phyloP scores from a whole-genome alignment of 192 early-diverging fungal species.

The Funneliformis mosseae region DNA sequence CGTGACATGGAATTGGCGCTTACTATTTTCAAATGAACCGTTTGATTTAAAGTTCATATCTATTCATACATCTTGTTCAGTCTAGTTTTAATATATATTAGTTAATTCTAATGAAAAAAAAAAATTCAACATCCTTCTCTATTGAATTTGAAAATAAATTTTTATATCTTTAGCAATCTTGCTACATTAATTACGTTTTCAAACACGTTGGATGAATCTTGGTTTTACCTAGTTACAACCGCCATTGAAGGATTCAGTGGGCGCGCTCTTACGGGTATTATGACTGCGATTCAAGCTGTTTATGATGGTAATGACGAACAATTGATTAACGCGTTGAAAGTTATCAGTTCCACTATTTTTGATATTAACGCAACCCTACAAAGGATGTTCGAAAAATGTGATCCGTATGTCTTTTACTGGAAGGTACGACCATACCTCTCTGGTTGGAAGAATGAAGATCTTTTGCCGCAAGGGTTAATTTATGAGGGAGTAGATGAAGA shows the following conservation, averaged over 20 bases:
- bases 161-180: conserved; percentile 65
- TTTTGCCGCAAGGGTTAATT: conserved; percentile 83
- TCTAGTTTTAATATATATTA: neutral
- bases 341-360: conserved; percentile 56
- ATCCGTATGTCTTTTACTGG: conserved; percentile 94
- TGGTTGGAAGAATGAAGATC: conserved; percentile 88
- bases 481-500: conserved; percentile 87
- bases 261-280: conserved; percentile 66
- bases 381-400: conserved; percentile 92
- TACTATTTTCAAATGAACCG: conserved; percentile 80
- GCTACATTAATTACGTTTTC: conserved; percentile 82
- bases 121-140: conserved; percentile 12
- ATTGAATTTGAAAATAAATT: conserved; percentile 1
- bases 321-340: conserved; percentile 54
- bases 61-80: neutral
- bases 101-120: neutral
- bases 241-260: conserved; percentile 86
- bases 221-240: conserved; percentile 94
- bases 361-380: conserved; percentile 59
- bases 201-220: conserved; percentile 89
- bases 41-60: conserved; percentile 66
- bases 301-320: conserved; percentile 54
- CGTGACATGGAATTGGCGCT: conserved; percentile 89
- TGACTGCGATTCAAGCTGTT: conserved; percentile 62
- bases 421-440: conserved; percentile 88